Conservation (phyloP, 805 yeast genomes). For the Candida coquimbonensis region DNA sequence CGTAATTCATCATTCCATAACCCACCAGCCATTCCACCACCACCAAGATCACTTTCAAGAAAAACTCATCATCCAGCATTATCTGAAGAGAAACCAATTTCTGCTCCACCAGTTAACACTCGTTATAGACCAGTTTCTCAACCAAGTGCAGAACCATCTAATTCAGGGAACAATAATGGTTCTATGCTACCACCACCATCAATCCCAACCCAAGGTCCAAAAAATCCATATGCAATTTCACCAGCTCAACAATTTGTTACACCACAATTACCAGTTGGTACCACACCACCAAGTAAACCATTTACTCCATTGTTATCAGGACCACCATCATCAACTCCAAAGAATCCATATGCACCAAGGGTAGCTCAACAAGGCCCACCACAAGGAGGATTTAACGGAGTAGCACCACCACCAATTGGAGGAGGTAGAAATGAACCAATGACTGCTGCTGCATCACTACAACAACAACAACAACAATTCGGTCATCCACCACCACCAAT, state of each 20-base stretch:
- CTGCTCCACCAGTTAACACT: slow-evolving; percentile 20
- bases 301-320: slow-evolving; percentile 7
- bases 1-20: slow-evolving; percentile 21
- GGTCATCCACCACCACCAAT: slow-evolving; percentile 17
- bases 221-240: slow-evolving; percentile 32
- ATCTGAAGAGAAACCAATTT: slow-evolving; percentile 12
- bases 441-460: slow-evolving; percentile 11
- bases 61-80: slow-evolving; percentile 12
- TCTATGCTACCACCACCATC: slow-evolving; percentile 32
- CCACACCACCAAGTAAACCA: slow-evolving; percentile 27
- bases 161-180: slow-evolving; percentile 12
- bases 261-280: slow-evolving; percentile 16
- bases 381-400: slow-evolving; percentile 20
- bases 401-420: slow-evolving; percentile 27
- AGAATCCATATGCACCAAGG: slow-evolving; percentile 34
- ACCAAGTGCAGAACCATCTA: slow-evolving; percentile 14
- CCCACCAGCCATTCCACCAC: slow-evolving; percentile 26
- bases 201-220: slow-evolving; percentile 17
- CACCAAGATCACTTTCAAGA: slow-evolving; percentile 28
- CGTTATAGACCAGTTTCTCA: slow-evolving; percentile 29
- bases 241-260: slow-evolving; percentile 9
- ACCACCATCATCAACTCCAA: slow-evolving; percentile 17
- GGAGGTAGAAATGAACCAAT: slow-evolving; percentile 8
- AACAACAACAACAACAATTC: slow-evolving; percentile 6
- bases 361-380: slow-evolving; percentile 19